phyloP scores from a whole-genome alignment of 108 stramenopile genomes.

The Schizochytrium sp. region DNA sequence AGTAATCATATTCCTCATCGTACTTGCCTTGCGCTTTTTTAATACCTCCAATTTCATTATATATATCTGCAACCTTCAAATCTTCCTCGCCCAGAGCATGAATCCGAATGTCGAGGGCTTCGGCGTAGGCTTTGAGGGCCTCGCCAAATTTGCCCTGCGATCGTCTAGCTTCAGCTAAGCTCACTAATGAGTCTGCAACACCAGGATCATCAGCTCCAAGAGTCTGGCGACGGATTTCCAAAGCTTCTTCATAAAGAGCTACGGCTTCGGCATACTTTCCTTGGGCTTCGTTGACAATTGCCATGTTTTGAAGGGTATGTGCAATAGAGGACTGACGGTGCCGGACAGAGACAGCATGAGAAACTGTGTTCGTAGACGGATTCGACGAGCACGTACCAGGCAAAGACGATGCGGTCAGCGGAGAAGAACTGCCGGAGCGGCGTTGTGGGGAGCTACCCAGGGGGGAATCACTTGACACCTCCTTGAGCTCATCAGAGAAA shows the following conservation, averaged over 20 bases:
- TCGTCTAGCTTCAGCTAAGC: not conserved
- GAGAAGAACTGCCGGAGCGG: too few relatives aligned
- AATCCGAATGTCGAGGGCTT: not conserved
- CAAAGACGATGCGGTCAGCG: too few relatives aligned
- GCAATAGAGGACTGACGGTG: not conserved
- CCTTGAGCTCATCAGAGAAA: not conserved
- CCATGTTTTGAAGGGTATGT: constrained; percentile 35
- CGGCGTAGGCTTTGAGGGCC: not conserved
- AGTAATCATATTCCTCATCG: not conserved
- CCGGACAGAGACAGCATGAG: too few relatives aligned
- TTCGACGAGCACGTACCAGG: too few relatives aligned
- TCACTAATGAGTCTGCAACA: not conserved
- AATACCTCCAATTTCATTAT: not conserved
- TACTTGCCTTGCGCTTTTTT: not conserved
- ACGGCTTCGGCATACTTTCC: constrained; percentile 42
- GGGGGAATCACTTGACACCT: not conserved
- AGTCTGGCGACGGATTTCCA: constrained; percentile 7
- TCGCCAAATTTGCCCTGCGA: constrained; percentile 33
- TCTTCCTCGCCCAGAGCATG: not conserved
- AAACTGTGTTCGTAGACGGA: too few relatives aligned
- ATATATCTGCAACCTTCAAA: not conserved
- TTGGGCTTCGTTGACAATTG: not conserved
- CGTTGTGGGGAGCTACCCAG: not conserved
- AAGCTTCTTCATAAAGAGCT: not conserved
- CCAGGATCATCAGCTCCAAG: not conserved